These are phyloP conservation scores for Exidia glandulosa DNA, from an alignment of 768 basidiomycete species.

Conservation along the genomic window DNA sequence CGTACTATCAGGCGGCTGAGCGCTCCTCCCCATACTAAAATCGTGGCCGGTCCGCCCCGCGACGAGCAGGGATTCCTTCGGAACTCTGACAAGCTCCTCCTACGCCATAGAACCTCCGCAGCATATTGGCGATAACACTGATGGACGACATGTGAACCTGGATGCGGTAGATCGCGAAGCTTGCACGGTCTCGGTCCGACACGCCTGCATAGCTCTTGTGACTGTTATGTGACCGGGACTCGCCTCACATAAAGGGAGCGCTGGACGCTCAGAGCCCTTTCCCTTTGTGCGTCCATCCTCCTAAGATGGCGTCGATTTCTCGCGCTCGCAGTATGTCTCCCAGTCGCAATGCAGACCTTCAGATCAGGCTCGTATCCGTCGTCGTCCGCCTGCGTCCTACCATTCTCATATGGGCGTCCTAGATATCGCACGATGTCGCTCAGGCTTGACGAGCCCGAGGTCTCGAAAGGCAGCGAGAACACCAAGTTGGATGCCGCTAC, in stretches of 20 bases:
- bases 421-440: not conserved
- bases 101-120: no score
- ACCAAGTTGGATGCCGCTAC: constrained; percentile 21
- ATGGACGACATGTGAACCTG: no score
- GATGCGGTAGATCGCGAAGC: no score
- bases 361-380: not conserved
- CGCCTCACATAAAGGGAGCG: not conserved
- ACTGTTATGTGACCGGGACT: not conserved
- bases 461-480: not conserved
- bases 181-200: no score
- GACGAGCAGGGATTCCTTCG: no score
- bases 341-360: not conserved
- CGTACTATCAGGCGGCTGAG: no score
- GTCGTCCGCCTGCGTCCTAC: not conserved
- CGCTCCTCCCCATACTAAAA: no score
- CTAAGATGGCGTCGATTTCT: not conserved
- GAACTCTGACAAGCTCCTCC: no score
- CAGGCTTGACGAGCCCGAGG: not conserved
- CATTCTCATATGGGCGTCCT: not conserved
- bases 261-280: not conserved
- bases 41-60: no score
- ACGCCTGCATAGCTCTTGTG: not conserved
- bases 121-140: no score
- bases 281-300: not conserved
- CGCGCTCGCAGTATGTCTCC: not conserved